Conservation (phyloP, 768 basidiomycete species). For the Kwoniella pini region DNA sequence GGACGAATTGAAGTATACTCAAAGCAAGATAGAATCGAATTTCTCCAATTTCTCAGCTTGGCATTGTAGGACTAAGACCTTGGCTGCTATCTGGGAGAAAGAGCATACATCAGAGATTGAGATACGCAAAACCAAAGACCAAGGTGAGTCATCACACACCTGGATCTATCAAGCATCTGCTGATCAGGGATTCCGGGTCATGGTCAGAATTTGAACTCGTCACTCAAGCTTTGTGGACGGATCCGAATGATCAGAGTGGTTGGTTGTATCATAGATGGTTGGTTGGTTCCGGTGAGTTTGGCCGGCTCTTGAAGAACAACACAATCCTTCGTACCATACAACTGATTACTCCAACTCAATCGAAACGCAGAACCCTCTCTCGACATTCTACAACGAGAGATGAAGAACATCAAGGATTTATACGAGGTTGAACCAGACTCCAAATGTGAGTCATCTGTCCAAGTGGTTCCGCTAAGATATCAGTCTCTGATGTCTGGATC, state of each 20-base stretch:
- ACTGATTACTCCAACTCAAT: too few relatives aligned
- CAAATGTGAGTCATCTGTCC: constrained; percentile 69
- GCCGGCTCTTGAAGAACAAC: too few relatives aligned
- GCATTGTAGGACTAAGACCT: constrained; percentile 91
- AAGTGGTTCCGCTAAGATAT: neutral
- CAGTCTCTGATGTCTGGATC: too few relatives aligned
- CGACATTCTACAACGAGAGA: constrained; percentile 68
- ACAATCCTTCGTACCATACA: too few relatives aligned
- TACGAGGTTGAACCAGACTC: constrained; percentile 86
- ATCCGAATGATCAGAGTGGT: constrained; percentile 92
- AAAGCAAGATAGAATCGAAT: constrained; percentile 84
- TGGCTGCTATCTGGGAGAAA: constrained; percentile 65
- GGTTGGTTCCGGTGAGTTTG: constrained; percentile 73
- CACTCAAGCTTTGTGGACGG: constrained; percentile 91
- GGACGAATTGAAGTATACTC: constrained; percentile 82
- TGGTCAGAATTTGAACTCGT: constrained; percentile 86
- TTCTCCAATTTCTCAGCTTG: constrained; percentile 99
- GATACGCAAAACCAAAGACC: constrained; percentile 63
- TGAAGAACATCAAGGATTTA: constrained; percentile 75
- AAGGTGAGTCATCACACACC: constrained; percentile 60
- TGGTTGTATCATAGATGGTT: constrained; percentile 99
- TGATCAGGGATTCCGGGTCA: neutral
- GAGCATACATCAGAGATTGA: constrained; percentile 57
- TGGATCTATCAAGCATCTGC: neutral
- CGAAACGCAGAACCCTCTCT: constrained; percentile 64